Percentiles rank a stretch among this genome's conserved stretches.
Conservation (phyloP, 2,329 filamentous ascomycete genomes). For the Phoma sp. region DNA sequence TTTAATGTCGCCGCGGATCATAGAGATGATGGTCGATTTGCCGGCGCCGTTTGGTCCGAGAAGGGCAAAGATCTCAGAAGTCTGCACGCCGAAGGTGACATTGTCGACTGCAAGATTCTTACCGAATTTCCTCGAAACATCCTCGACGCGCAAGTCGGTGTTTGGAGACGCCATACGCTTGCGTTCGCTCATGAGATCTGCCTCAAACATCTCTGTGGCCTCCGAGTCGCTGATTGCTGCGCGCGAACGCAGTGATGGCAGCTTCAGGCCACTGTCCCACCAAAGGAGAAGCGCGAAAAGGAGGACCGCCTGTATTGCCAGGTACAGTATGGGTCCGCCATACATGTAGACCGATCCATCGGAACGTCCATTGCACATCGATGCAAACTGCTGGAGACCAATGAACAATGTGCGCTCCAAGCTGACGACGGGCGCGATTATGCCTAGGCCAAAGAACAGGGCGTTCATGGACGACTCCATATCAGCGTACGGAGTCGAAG, state of each 20-base stretch:
- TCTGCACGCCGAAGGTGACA: constrained; percentile 77
- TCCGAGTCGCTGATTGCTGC: constrained; percentile 51
- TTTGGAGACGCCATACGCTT: constrained; percentile 66
- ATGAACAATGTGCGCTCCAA: constrained; percentile 28
- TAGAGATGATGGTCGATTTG: constrained; percentile 84
- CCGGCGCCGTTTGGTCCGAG: constrained; percentile 90
- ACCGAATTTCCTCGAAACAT: constrained; percentile 78
- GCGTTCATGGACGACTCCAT: constrained; percentile 27
- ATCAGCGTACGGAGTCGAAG: constrained; percentile 20
- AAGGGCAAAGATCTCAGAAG: constrained; percentile 83
- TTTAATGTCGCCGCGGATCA: constrained; percentile 82
- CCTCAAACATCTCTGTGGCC: constrained; percentile 58
- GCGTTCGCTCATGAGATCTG: constrained; percentile 67
- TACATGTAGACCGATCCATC: constrained; percentile 74
- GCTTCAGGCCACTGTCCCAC: constrained; percentile 50
- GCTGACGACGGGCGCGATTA: constrained; percentile 28
- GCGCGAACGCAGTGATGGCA: constrained; percentile 51
- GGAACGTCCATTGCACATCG: constrained; percentile 66
- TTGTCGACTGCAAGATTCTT: constrained; percentile 72
- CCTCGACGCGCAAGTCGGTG: constrained; percentile 76
- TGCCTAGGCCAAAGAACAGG: constrained; percentile 31
- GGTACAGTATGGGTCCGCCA: constrained; percentile 82
- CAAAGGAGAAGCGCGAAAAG: constrained; percentile 73
- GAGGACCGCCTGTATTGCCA: constrained; percentile 72
- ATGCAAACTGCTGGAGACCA: constrained; percentile 65